A percentile compares a stretch with the other conserved stretches of the same genome.
These are phyloP conservation scores for Penicillium coffeae DNA, from an alignment of 495 filamentous ascomycete species.

Conservation along the genomic window DNA sequence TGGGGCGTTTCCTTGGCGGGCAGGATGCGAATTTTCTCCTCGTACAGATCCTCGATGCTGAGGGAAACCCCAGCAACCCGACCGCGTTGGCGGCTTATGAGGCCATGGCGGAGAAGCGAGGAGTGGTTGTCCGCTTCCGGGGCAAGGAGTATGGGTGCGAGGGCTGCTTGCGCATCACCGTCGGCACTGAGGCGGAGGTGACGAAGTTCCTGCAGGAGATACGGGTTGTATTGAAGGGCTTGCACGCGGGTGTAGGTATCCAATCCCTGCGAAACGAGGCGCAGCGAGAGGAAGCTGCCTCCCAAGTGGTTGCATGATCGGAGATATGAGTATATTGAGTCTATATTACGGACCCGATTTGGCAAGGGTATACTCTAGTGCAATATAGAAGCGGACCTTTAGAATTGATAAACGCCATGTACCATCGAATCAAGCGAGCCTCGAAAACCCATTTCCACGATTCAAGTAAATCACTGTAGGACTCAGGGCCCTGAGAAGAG, in stretches of 20 bases:
- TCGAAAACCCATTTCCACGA: too few relatives aligned
- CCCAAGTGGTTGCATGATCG: conserved; percentile 7
- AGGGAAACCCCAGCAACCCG: conserved; percentile 69
- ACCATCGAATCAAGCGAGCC: too few relatives aligned
- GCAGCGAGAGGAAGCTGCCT: conserved; percentile 24
- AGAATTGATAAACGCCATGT: too few relatives aligned
- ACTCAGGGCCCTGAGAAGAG: too few relatives aligned
- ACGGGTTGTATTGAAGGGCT: conserved; percentile 52
- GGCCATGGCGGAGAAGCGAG: conserved; percentile 75
- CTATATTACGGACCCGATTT: too few relatives aligned
- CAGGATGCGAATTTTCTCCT: conserved; percentile 82
- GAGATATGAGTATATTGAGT: background rate
- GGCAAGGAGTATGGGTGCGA: conserved; percentile 87
- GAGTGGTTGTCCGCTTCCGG: conserved; percentile 89
- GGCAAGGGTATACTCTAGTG: too few relatives aligned
- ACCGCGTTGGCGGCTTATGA: conserved; percentile 78
- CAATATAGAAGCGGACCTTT: too few relatives aligned
- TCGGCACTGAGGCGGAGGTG: conserved; percentile 86
- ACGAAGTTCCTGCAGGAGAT: conserved; percentile 69
- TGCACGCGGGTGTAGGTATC: conserved; percentile 27
- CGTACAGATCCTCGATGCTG: conserved; percentile 73
- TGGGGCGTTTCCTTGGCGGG: conserved; percentile 81
- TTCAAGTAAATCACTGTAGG: too few relatives aligned
- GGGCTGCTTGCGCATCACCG: conserved; percentile 86
- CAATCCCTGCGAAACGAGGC: conserved; percentile 20